These are phyloP conservation scores for Gigaspora rosea DNA, from an alignment of 192 early-diverging fungal genomes.

Conservation along the genomic window DNA sequence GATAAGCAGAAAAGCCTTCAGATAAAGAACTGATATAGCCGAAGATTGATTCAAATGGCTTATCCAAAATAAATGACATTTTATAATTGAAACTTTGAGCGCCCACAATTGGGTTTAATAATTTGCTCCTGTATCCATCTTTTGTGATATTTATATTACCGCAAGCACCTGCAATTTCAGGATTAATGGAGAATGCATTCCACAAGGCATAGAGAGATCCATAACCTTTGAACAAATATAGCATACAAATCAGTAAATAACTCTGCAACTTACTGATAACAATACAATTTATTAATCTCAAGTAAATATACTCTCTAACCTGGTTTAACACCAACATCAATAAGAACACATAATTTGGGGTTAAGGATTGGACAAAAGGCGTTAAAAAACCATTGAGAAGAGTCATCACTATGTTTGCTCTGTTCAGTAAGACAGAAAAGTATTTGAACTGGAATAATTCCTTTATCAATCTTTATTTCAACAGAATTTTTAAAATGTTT, in stretches of 20 bases:
- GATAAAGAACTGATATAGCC: conserved; percentile 88
- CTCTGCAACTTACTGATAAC: too few relatives aligned
- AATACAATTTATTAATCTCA: too few relatives aligned
- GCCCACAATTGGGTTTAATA: conserved; percentile 61
- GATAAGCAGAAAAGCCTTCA: conserved; percentile 84
- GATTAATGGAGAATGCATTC: conserved; percentile 64
- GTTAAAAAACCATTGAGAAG: conserved; percentile 74
- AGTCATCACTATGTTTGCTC: conserved; percentile 89
- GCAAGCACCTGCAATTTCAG: conserved; percentile 64
- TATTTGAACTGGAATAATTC: conserved; percentile 73
- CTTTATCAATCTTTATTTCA: conserved; percentile 58
- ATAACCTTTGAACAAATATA: not conserved
- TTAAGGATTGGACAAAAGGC: conserved; percentile 60
- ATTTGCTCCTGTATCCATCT: conserved; percentile 59
- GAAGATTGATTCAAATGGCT: conserved; percentile 77
- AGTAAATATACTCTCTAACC: conserved; percentile 27
- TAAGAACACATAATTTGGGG: conserved; percentile 62
- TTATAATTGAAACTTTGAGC: conserved; percentile 75
- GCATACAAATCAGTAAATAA: too few relatives aligned
- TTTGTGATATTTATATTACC: conserved; percentile 69
- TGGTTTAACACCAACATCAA: conserved; percentile 68
- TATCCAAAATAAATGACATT: conserved; percentile 69
- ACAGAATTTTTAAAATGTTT: conserved; percentile 69
- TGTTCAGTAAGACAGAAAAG: conserved; percentile 91
- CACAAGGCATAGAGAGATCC: conserved; percentile 66